phyloP scores from a whole-genome alignment of 257 asterid species.

The Penstemon davidsonii region DNA sequence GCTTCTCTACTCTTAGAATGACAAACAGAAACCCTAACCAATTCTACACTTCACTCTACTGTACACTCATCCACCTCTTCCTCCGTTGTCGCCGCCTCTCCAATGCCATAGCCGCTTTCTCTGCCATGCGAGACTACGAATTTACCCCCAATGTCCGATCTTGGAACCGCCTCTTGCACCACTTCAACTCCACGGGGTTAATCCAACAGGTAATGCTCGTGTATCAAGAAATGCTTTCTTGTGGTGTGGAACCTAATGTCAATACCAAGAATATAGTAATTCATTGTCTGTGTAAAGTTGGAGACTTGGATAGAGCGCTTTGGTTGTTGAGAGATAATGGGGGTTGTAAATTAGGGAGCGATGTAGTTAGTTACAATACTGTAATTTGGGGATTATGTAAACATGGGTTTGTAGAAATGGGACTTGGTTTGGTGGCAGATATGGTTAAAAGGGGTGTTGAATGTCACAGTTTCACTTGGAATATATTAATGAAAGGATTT shows the following conservation, averaged over 20 bases:
- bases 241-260: constrained; percentile 54
- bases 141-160: constrained; percentile 48
- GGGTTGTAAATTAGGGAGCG: constrained; percentile 41
- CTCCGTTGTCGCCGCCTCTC: constrained; percentile 80
- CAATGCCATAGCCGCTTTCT: constrained; percentile 57
- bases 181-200: constrained; percentile 64
- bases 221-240: constrained; percentile 60
- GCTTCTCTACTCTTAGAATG: constrained; percentile 25
- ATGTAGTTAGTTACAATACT: constrained; percentile 74
- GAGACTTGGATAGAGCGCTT: constrained; percentile 52
- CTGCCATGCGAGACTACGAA: constrained; percentile 61
- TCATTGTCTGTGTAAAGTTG: constrained; percentile 69
- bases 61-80: constrained; percentile 79
- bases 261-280: constrained; percentile 65
- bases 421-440: constrained; percentile 73
- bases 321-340: constrained; percentile 48
- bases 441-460: constrained; percentile 62
- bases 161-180: constrained; percentile 70
- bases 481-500: constrained; percentile 75
- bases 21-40: constrained; percentile 29
- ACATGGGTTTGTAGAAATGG: constrained; percentile 52
- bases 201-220: constrained; percentile 65
- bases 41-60: constrained; percentile 65
- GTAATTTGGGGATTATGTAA: constrained; percentile 85
- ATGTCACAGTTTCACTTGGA: constrained; percentile 64